Percentiles rank a stretch among this genome's conserved stretches.
phyloP scores from a whole-genome alignment of 2,329 filamentous ascomycete species.

The Aspergillus persii region DNA sequence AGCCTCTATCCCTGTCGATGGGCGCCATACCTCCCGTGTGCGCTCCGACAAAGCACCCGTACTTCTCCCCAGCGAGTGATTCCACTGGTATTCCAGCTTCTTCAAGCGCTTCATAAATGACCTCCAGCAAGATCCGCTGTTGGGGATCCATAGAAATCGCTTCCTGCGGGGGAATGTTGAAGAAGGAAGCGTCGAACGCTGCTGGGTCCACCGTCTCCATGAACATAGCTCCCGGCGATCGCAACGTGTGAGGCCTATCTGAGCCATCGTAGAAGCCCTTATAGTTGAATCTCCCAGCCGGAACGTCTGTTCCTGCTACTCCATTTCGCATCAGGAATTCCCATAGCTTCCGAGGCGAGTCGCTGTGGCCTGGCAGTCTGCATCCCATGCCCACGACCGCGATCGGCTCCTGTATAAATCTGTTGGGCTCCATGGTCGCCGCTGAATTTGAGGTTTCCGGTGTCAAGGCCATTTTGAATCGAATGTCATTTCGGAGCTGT shows the following conservation, averaged over 20 bases:
- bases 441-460: slow-evolving; percentile 6
- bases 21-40: slow-evolving; percentile 1
- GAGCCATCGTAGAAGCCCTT: slow-evolving; percentile 7
- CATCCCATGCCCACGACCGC: slow-evolving; percentile 9
- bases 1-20: rapidly evolving
- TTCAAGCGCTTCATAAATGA: slow-evolving; percentile 10
- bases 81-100: slow-evolving; percentile 7
- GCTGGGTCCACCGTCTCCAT: slow-evolving; percentile 9
- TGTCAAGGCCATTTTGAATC: slow-evolving; percentile 1
- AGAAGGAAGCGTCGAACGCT: slow-evolving; percentile 13
- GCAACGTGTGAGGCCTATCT: slow-evolving; percentile 4
- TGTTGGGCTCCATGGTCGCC: not conserved
- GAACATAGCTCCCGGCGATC: slow-evolving; percentile 10
- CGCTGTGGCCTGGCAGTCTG: slow-evolving; percentile 7
- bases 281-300: slow-evolving; percentile 2
- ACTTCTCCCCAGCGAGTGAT: slow-evolving; percentile 1
- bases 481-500: not conserved
- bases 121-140: slow-evolving; percentile 8
- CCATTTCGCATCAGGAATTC: slow-evolving; percentile 7
- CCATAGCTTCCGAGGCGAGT: slow-evolving; percentile 7
- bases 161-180: slow-evolving; percentile 11
- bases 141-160: slow-evolving; percentile 14
- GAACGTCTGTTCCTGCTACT: slow-evolving; percentile 3
- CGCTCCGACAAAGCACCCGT: slow-evolving; percentile 8
- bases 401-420: slow-evolving; percentile 9